Base-by-base conservation (phyloP, 768 basidiomycete genomes). In the Tylopilus plumbeoviolaceoides region DNA sequence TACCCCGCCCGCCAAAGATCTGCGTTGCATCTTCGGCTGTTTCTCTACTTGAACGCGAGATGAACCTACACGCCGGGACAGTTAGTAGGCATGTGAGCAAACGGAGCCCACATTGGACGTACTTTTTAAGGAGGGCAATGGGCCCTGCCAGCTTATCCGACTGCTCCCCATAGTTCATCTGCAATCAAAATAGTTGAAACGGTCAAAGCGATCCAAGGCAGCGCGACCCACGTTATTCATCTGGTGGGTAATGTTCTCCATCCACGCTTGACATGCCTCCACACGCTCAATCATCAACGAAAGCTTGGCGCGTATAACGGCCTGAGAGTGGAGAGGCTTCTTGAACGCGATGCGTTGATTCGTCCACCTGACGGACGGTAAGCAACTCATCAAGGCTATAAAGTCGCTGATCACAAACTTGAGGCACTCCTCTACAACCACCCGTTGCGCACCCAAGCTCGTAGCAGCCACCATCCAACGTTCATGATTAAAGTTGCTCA, bases 91-190 rank as follows among this genome's bases (percentile, higher is more conserved):
- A 54, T 5, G 18, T 18, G 14, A 41, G 35, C 15, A 23, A 30
- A 35, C 28, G 28, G 7, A 21, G 3, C 3, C 14, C 15, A 8
- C 35, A 43, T 42, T 18, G 10, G 44, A 71, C 84, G 59, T 58
- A 90, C 88, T 91, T 87, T 71, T 98, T 98, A 62, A 93, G 75
- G 43, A 95, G 77, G 12, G 86, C 93, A 61, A 95, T 92, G 5
- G 86, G 81, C 3, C 89, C 92, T n/a, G 93, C 93, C 10, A 97
- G 73, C 62, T 88, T 87, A 55, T 84, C 82, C 1, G 91, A 87
- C 71, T 89, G 90, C 65, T 95, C 84, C 47, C 76, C 76, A 63
- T 95, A 95, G 44, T 76, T 79, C 94, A 95, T 95, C 85, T 95
- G 67, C 12, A 28, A 7, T 43, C 41, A 44, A 45, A 38, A 18